Conservation (phyloP, 2,329 filamentous ascomycete species). For the Decorospora gaudefroyi region DNA sequence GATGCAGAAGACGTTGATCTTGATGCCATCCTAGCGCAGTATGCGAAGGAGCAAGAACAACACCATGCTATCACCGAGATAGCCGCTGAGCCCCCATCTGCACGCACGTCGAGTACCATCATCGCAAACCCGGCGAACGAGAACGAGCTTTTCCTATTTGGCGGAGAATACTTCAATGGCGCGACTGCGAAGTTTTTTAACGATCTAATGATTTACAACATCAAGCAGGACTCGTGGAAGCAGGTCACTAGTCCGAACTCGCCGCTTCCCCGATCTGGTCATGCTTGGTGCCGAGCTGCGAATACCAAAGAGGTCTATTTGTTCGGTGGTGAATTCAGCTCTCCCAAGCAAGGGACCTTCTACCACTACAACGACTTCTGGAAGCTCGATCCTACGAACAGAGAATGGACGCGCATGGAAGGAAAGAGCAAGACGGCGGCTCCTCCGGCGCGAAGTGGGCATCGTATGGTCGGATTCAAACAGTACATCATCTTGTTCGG, state of each 20-base stretch:
- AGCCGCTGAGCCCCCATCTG: slow-evolving; percentile 70
- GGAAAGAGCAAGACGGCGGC: slow-evolving; percentile 75
- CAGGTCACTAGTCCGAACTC: slow-evolving; percentile 88
- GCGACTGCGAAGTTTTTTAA: slow-evolving; percentile 75
- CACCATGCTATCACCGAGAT: slow-evolving; percentile 93
- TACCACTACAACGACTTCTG: slow-evolving; percentile 99
- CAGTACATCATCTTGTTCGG: slow-evolving; percentile 96
- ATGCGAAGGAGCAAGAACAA: slow-evolving; percentile 86
- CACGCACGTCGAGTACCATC: slow-evolving; percentile 78
- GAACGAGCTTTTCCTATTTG: slow-evolving; percentile 89
- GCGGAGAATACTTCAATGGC: slow-evolving; percentile 95
- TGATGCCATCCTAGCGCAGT: slow-evolving; percentile 90
- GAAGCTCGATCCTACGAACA: slow-evolving; percentile 78
- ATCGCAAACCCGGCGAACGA: slow-evolving; percentile 83
- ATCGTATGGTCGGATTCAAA: slow-evolving; percentile 96
- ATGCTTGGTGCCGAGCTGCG: slow-evolving; percentile 90
- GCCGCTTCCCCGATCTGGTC: slow-evolving; percentile 85
- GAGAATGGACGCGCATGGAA: slow-evolving; percentile 93
- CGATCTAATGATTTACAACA: slow-evolving; percentile 70
- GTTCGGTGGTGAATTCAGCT: slow-evolving; percentile 95
- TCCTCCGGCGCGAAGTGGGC: slow-evolving; percentile 84
- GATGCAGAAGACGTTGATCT: slow-evolving; percentile 92
- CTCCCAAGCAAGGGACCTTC: slow-evolving; percentile 95
- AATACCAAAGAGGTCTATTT: slow-evolving; percentile 86
- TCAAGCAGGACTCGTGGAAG: slow-evolving; percentile 87